Conservation (phyloP, 345 rosid species). For the Citrus unshiu region DNA sequence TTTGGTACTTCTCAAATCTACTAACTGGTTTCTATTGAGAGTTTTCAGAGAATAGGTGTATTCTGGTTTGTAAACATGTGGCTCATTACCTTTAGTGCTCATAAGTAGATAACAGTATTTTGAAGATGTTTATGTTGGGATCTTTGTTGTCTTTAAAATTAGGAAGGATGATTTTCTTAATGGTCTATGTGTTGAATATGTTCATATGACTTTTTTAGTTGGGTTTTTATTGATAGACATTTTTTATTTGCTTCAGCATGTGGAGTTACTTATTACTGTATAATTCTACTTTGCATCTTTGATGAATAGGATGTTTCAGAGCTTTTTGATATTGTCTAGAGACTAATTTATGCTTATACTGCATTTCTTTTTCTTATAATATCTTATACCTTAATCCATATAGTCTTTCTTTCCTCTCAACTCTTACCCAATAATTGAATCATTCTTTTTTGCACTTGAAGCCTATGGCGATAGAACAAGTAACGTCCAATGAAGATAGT, state of each 20-base stretch:
- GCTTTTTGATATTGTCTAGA: not conserved
- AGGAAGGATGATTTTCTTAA: not conserved
- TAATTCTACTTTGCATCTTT: not conserved
- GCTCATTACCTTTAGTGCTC: not conserved
- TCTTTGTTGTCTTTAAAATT: not conserved
- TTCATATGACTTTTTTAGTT: not conserved
- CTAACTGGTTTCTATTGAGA: not conserved
- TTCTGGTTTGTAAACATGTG: not conserved
- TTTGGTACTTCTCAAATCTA: not conserved
- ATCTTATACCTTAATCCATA: not conserved
- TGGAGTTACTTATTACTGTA: not conserved
- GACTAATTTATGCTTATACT: not conserved
- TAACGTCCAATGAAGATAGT: slow-evolving; percentile 72
- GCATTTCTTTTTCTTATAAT: not conserved
- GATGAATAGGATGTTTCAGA: not conserved
- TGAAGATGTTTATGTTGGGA: not conserved
- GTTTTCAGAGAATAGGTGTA: not conserved
- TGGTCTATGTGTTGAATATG: not conserved
- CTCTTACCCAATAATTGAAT: not conserved
- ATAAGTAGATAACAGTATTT: not conserved
- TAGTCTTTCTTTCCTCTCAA: not conserved
- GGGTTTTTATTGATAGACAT: not conserved
- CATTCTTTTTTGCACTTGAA: slow-evolving; percentile 26
- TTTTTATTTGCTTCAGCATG: not conserved
- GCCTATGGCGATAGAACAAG: slow-evolving; percentile 81